These are phyloP conservation scores for Entamoeba moshkovskii DNA, from an alignment of 208 protist species.

Conservation along the genomic window DNA sequence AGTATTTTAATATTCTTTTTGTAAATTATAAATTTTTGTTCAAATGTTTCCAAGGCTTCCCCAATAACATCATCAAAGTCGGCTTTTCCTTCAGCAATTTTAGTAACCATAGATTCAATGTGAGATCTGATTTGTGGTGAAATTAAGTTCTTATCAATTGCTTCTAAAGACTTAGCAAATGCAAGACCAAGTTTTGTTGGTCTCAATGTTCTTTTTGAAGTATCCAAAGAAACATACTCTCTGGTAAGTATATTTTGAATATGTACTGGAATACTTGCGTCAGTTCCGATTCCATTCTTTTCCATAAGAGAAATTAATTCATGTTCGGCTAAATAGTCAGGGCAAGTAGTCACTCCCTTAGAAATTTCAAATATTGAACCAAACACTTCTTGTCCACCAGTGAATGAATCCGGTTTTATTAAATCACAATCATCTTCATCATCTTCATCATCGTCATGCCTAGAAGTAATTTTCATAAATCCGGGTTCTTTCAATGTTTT, in stretches of 20 bases:
- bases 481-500: background rate
- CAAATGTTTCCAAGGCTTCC: conserved; percentile 15
- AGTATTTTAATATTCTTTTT: conserved; percentile 66
- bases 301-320: conserved; percentile 51
- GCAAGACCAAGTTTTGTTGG: conserved; percentile 73
- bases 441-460: background rate
- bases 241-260: conserved; percentile 47
- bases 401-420: background rate
- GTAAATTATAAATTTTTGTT: conserved; percentile 66
- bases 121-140: conserved; percentile 63
- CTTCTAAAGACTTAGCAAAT: conserved; percentile 67
- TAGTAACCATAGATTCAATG: conserved; percentile 70
- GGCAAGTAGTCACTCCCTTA: conserved; percentile 33
- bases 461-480: background rate
- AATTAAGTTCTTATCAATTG: conserved; percentile 73
- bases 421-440: background rate
- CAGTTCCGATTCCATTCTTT: conserved; percentile 52
- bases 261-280: conserved; percentile 51
- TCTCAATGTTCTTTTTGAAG: conserved; percentile 40
- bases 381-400: background rate
- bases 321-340: conserved; percentile 44
- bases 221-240: conserved; percentile 38
- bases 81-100: conserved; percentile 67
- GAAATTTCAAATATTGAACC: background rate
- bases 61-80: conserved; percentile 42